Evolutionary conservation across 139 green algal genomes (phyloP), one percentile per base, ranked within the genome.

Genomic region (Gonium pectorale): DNA sequence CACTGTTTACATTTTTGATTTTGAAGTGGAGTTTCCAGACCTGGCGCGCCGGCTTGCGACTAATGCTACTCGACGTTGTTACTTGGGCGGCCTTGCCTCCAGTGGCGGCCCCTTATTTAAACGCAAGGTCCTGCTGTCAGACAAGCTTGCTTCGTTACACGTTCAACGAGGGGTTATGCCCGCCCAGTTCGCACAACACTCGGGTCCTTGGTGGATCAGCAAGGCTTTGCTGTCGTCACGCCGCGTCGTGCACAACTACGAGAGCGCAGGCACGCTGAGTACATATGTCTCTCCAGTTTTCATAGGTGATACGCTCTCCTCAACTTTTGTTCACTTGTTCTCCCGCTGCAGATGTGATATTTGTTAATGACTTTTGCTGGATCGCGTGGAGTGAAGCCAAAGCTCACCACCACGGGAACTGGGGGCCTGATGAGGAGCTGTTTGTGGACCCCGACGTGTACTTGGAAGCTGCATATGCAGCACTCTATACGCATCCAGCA

Each of bases 1-100:
- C 19, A 59, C 67, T 27, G 40, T 74, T 21, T 74, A 74, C 29
- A 74, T 74, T 4, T 74, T 74, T 37, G 43, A 74, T 40, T 74
- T 74, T 37, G 67, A 74, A 37, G 40, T 11, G 21, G 67, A 74
- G 40, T 74, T 59, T 35, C 67, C 67, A 35, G 43, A 52, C 29
- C 9, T 74, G 21, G 67, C 40, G 35, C 67, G 67, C 29, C 67
- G 26, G 22, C 67, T 74, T 9, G 67, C 67, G 2, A 38, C 67
- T 15, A 74, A 74, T 19, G 67, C 67, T 6, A 17, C 40, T 7
- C 67, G 56, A 26, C 38, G 27, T 5, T 74, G 67, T 40, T 17
- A 74, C 40, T 26, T 37, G 19, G 26, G 22, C 13, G 40, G 67
- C 67, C 11, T 74, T 7, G 40, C 67, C 8, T 59, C 21, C 26